Conservation (phyloP, 2,329 filamentous ascomycete genomes). For the Ceratocystis lukuohia region DNA sequence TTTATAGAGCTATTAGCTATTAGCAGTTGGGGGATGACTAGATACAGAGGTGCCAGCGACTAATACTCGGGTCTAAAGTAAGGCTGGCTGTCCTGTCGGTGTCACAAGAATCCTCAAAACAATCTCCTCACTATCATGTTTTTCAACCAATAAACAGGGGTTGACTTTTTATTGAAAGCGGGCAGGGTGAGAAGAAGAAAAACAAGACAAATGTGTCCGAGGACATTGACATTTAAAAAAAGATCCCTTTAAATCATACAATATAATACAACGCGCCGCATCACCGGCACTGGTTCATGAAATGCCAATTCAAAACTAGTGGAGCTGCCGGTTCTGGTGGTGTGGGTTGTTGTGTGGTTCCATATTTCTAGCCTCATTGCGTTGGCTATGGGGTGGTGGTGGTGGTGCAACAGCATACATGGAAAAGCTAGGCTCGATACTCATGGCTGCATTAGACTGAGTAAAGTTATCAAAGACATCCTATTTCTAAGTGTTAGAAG, state of each 20-base stretch:
- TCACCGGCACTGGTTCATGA: not conserved
- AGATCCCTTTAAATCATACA: not conserved
- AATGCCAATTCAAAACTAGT: not conserved
- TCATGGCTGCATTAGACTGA: constrained; percentile 27
- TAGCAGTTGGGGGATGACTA: too few relatives aligned
- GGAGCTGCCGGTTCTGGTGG: not conserved
- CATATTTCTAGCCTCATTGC: not conserved
- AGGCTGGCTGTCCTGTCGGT: too few relatives aligned
- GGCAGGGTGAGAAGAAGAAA: not conserved
- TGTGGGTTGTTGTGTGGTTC: not conserved
- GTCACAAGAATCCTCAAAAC: too few relatives aligned
- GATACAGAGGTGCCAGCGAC: too few relatives aligned
- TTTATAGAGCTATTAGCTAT: too few relatives aligned
- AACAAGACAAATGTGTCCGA: not conserved
- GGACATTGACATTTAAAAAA: not conserved
- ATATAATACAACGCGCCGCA: constrained; percentile 1
- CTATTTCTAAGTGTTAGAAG: constrained; percentile 25
- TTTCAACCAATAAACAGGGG: too few relatives aligned
- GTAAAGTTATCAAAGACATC: constrained; percentile 44
- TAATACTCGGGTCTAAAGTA: too few relatives aligned
- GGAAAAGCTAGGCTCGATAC: constrained; percentile 11
- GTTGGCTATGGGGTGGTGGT: not conserved
- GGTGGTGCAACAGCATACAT: not conserved
- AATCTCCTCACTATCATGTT: too few relatives aligned
- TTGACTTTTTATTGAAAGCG: too few relatives aligned